phyloP scores from a whole-genome alignment of 2,329 filamentous ascomycete genomes.

The Amylocarpus encephaloides region DNA sequence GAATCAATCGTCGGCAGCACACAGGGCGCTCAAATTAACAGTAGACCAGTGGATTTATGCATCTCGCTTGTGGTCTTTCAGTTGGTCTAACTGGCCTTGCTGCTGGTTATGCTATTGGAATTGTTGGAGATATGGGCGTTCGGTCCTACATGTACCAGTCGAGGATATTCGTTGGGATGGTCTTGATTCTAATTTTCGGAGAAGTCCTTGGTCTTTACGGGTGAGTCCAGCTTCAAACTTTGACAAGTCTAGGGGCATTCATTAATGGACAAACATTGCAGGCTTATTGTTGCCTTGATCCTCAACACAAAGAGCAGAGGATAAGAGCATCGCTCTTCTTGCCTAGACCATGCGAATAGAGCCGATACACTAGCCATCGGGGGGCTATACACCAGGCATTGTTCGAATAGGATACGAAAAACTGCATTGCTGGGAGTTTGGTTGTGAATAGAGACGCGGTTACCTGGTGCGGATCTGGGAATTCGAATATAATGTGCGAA shows the following conservation, averaged over 20 bases:
- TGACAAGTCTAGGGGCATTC: too few relatives aligned
- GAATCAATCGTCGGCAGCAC: neutral
- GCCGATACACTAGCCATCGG: neutral
- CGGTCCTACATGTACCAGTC: conserved; percentile 70
- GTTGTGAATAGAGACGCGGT: conserved; percentile 24
- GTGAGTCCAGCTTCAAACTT: conserved; percentile 45
- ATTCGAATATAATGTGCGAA: conserved; percentile 22
- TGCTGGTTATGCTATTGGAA: conserved; percentile 81
- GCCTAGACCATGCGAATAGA: neutral
- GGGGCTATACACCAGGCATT: conserved; percentile 16
- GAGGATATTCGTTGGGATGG: conserved; percentile 70
- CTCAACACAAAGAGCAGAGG: conserved; percentile 68
- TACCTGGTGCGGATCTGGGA: conserved; percentile 12
- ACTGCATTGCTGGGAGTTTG: conserved; percentile 31
- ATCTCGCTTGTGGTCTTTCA: conserved; percentile 74
- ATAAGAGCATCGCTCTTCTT: conserved; percentile 9
- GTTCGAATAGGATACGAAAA: conserved; percentile 21
- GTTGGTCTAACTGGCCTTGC: conserved; percentile 79
- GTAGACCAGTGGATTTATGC: conserved; percentile 65
- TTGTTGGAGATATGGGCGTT: conserved; percentile 84
- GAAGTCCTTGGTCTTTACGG: conserved; percentile 93
- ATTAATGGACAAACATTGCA: conserved; percentile 31
- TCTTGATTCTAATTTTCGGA: conserved; percentile 78
- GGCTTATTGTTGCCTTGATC: conserved; percentile 87
- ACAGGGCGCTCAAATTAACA: conserved; percentile 1